Percentiles rank a stretch among this genome's conserved stretches.
phyloP scores from a whole-genome alignment of 352 stramenopile genomes.

The Phytophthora ohioensis region DNA sequence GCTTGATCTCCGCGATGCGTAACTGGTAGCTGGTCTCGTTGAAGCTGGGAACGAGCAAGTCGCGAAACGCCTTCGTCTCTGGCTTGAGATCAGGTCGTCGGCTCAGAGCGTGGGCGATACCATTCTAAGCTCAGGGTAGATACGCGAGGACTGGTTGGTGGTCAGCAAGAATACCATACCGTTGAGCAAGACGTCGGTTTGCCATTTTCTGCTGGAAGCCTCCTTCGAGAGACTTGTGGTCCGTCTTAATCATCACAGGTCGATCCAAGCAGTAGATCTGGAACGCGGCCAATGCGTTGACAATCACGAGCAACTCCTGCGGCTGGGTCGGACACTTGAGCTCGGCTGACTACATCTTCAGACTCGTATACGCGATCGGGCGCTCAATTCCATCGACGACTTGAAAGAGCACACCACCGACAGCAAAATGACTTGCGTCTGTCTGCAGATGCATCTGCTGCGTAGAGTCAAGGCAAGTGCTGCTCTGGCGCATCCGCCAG shows the following conservation, averaged over 20 bases:
- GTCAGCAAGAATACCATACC: neutral
- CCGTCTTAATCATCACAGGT: neutral
- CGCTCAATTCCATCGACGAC: neutral
- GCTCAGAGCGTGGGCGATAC: neutral
- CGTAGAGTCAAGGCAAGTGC: too few relatives aligned
- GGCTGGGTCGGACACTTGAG: neutral
- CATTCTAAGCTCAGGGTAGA: neutral
- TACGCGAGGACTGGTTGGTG: neutral
- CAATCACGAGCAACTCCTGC: neutral
- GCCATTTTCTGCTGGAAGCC: neutral
- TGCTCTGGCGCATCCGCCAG: neutral
- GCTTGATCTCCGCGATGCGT: neutral
- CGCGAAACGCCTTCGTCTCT: constrained; percentile 23
- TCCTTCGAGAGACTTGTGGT: neutral
- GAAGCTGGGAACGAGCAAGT: constrained; percentile 21
- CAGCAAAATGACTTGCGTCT: neutral
- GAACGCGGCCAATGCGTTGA: neutral
- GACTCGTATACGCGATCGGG: neutral
- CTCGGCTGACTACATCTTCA: neutral
- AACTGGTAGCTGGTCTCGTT: constrained; percentile 21
- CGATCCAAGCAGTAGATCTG: neutral
- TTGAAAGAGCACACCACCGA: neutral
- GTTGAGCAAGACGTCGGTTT: neutral
- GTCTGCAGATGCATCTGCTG: neutral
- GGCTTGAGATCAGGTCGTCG: constrained; percentile 16